These are phyloP conservation scores for Wickerhamiella allomyrinae DNA, from an alignment of 805 yeast species.

Conservation along the genomic window DNA sequence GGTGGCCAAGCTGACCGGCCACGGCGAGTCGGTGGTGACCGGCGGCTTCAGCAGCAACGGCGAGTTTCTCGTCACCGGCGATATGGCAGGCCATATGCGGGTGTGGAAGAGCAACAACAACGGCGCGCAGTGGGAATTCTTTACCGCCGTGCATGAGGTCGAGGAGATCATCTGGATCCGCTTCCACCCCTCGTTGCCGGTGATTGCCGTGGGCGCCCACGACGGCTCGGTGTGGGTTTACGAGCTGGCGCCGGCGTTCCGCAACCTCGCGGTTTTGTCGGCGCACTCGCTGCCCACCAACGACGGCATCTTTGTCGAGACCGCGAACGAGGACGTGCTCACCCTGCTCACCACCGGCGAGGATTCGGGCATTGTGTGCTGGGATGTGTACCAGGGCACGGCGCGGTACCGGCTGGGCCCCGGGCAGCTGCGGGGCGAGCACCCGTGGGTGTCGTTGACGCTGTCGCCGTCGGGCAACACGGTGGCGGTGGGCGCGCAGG, in stretches of 20 bases:
- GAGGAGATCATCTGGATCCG: constrained; percentile 80
- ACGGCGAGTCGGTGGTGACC: constrained; percentile 74
- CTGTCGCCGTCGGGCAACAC: constrained; percentile 35
- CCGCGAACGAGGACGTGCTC: constrained; percentile 42
- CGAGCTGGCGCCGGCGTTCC: constrained; percentile 40
- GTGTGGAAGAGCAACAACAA: constrained; percentile 57
- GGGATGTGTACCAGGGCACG: constrained; percentile 76
- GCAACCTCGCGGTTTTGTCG: constrained; percentile 22
- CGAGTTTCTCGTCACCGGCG: constrained; percentile 68
- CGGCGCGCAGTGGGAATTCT: constrained; percentile 70
- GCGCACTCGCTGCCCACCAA: constrained; percentile 73
- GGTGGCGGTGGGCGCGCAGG: constrained; percentile 73
- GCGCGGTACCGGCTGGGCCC: constrained; percentile 36
- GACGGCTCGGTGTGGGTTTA: constrained; percentile 96
- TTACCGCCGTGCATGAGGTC: constrained; percentile 65
- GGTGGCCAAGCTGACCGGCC: constrained; percentile 64
- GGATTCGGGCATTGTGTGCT: constrained; percentile 72
- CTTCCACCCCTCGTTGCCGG: constrained; percentile 58
- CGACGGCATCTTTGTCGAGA: constrained; percentile 58
- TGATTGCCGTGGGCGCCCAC: constrained; percentile 81
- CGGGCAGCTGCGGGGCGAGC: constrained; percentile 53
- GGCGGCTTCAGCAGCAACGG: constrained; percentile 82
- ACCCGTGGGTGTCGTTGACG: constrained; percentile 79
- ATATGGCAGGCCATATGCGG: constrained; percentile 80
- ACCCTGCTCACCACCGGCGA: constrained; percentile 64